Evolutionary conservation across 306 rosid species (phyloP).

Genomic region (Casuarina equisetifolia): DNA sequence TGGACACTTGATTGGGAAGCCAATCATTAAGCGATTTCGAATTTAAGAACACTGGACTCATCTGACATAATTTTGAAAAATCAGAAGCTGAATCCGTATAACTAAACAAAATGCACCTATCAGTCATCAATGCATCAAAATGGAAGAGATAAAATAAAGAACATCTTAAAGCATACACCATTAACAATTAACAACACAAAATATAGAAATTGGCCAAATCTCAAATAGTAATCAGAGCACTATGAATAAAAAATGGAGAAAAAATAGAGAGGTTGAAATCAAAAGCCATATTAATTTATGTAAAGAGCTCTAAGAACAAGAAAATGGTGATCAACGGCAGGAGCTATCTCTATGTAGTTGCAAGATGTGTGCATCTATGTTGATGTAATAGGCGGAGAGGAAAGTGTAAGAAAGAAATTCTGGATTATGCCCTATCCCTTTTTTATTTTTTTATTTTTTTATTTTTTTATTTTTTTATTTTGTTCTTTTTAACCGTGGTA

Average conservation of each 20-base stretch:
- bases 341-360: background rate
- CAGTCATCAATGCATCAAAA: background rate
- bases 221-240: background rate
- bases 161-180: background rate
- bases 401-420: too few species aligned
- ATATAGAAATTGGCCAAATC: background rate
- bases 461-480: too few species aligned
- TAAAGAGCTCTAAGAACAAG: too few species aligned
- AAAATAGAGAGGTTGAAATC: background rate
- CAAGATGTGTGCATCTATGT: background rate
- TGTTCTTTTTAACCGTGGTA: too few species aligned
- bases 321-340: background rate
- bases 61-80: background rate
- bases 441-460: too few species aligned
- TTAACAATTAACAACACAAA: background rate
- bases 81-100: background rate
- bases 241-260: background rate
- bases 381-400: background rate
- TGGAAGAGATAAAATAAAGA: background rate
- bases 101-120: background rate
- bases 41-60: background rate
- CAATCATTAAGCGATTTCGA: background rate
- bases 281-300: background rate
- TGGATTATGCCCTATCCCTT: too few species aligned
- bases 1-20: background rate